Percentiles rank a stretch among this genome's conserved stretches.
Evolutionary conservation across 1,284 basidiomycete species (phyloP).

Genomic region (Ceratobasidium sp.): DNA sequence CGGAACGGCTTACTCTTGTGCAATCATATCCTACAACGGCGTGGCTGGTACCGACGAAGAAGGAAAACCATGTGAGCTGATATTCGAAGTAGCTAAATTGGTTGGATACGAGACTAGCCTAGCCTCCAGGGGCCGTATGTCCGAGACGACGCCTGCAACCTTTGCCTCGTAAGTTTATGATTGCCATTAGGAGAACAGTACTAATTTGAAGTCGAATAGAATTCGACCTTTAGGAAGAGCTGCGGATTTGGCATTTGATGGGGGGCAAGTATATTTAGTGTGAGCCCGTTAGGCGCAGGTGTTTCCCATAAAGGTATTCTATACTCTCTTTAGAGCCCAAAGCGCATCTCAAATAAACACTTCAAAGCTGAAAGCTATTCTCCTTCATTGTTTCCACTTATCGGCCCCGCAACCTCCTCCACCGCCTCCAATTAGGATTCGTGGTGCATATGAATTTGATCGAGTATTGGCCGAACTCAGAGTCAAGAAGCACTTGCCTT

Average conservation of each 20-base stretch:
- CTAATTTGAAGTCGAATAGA: too few species aligned
- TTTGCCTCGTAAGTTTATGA: conserved; percentile 51
- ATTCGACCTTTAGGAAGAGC: conserved; percentile 50
- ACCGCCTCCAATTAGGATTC: too few species aligned
- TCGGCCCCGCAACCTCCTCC: too few species aligned
- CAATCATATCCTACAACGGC: conserved; percentile 50
- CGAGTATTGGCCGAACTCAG: conserved; percentile 42
- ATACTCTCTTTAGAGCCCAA: too few species aligned
- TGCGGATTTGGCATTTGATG: conserved; percentile 51
- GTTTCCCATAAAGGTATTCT: too few species aligned
- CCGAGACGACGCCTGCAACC: conserved; percentile 52
- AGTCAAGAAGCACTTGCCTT: too few species aligned
- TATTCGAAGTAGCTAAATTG: conserved; percentile 52
- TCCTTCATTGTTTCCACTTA: too few species aligned
- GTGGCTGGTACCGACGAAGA: conserved; percentile 52
- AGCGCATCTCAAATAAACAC: too few species aligned
- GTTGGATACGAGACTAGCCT: conserved; percentile 51
- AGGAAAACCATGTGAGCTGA: conserved; percentile 52
- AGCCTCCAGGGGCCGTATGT: conserved; percentile 52
- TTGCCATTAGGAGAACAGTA: too few species aligned
- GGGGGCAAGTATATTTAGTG: too few species aligned
- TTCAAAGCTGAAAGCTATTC: too few species aligned
- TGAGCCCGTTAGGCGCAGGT: too few species aligned
- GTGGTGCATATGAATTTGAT: conserved; percentile 43
- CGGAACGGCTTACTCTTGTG: conserved; percentile 53